A percentile compares a stretch with the other conserved stretches of the same genome.
Conservation (phyloP, 225 moss, liverwort and hornwort genomes). For the Anthoceros angustus region DNA sequence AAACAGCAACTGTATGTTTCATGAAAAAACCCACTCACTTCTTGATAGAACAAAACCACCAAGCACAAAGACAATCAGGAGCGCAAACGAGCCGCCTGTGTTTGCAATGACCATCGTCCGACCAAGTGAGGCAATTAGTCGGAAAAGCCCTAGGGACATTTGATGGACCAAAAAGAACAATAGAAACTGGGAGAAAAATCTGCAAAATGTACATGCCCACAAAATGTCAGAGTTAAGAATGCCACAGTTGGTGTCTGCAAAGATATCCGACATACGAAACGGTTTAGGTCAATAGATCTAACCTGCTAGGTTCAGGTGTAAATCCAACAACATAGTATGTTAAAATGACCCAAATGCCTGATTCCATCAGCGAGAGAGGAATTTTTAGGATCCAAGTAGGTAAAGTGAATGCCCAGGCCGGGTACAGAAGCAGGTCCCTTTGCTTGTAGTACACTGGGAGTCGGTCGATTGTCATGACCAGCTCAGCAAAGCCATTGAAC, state of each 20-base stretch:
- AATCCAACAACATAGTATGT: conserved; percentile 41
- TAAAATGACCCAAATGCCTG: conserved; percentile 21
- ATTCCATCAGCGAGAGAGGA: conserved; percentile 45
- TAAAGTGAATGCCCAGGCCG: conserved; percentile 52
- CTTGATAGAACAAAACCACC: conserved; percentile 69
- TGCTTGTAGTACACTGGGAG: conserved; percentile 67
- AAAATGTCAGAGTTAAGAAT: not conserved
- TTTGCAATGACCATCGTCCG: conserved; percentile 65
- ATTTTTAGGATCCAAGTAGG: conserved; percentile 46
- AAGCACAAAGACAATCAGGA: conserved; percentile 51
- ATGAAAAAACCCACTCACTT: not conserved
- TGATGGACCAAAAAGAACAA: conserved; percentile 48
- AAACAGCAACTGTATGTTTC: no score
- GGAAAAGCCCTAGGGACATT: conserved; percentile 60
- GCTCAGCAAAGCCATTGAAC: conserved; percentile 71
- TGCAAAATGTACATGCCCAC: conserved; percentile 13
- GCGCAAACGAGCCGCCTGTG: conserved; percentile 56
- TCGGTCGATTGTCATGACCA: conserved; percentile 42
- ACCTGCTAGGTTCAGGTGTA: conserved; percentile 53
- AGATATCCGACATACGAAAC: not conserved
- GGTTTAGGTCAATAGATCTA: not conserved
- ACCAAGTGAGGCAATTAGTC: conserved; percentile 60
- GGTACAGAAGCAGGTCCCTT: conserved; percentile 54
- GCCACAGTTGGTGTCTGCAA: not conserved
- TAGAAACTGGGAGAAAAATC: conserved; percentile 59